Percentiles rank a stretch among this genome's conserved stretches.
Conservation (phyloP, 164 flowering plant genomes). For the Warburgia ugandensis region DNA sequence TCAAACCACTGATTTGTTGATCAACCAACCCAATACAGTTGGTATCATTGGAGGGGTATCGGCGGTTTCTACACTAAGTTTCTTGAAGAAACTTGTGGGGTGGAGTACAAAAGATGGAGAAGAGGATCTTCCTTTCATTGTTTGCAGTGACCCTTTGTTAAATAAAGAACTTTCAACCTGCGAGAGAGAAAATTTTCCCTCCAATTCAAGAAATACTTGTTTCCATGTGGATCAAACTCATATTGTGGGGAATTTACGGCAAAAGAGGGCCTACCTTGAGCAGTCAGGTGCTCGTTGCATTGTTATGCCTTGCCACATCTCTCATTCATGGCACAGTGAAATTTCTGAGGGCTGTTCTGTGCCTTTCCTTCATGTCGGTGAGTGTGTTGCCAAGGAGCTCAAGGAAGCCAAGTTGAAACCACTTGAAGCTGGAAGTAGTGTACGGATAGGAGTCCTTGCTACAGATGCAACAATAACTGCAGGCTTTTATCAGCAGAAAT, state of each 20-base stretch:
- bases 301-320: conserved; percentile 74
- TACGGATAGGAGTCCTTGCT: conserved; percentile 59
- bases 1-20: conserved; percentile 11
- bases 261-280: conserved; percentile 55
- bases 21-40: conserved; percentile 36
- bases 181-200: conserved; percentile 23
- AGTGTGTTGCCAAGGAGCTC: conserved; percentile 71
- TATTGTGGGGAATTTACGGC: conserved; percentile 43
- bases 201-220: conserved; percentile 14
- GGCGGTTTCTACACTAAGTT: conserved; percentile 42
- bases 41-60: conserved; percentile 79
- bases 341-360: conserved; percentile 53
- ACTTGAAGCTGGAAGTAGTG: conserved; percentile 58
- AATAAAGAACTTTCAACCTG: conserved; percentile 31
- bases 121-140: conserved; percentile 45
- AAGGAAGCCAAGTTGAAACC: conserved; percentile 66
- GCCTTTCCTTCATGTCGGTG: conserved; percentile 59
- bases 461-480: conserved; percentile 39
- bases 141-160: conserved; percentile 57
- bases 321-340: conserved; percentile 56
- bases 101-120: conserved; percentile 43
- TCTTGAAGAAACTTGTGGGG: conserved; percentile 44
- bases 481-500: conserved; percentile 63
- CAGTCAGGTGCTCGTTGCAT: conserved; percentile 66
- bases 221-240: conserved; percentile 16